Base-by-base conservation (phyloP, 2,329 filamentous ascomycete species). In the Curvularia sp. region DNA sequence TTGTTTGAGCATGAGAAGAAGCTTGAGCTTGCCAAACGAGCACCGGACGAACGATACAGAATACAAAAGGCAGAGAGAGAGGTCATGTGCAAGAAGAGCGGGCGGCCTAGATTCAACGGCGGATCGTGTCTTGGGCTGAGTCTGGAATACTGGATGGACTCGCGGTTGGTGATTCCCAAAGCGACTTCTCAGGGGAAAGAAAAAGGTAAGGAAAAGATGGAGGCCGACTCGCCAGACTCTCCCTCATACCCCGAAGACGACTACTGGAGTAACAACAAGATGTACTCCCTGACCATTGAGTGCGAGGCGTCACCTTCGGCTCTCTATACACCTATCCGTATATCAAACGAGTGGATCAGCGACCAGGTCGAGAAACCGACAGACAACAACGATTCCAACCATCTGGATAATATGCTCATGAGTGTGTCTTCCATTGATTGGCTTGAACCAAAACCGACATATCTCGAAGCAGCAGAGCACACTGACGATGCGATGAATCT, bases 81-180 rank as follows among this genome's bases (percentile, higher is more conserved):
- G 49, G 87, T 86, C 46, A 83, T 92, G 75, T 92, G 89, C 72
- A 86, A 85, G 55, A 86, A 84, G 62, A 89, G 90, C 71, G 91
- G 91, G 1, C 82, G 82, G 28, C 91, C 91, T 0, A 79, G 83
- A 28, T 89, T 94, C 84, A 90, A 95, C 75, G 83, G 84, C 13
- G 82, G 86, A 49, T 83, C 84, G 21, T 84, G 83, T 49, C 79
- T 94, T 25, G 92, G 92, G 1, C 78, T 94, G 55, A 86, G 85
- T 48, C 68, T 95, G 38, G 89, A 92, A 63, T 96, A 94, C 74
- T 95, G 91, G 91, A 88, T 86, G 74, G 83, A 89, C 66, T 80
- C 82, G 54, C 82, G 85, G 46, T 80, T 84, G 46, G 74, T 86
- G 15, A 77, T 72, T 28, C 56, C 63, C 4, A 64, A 57, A 30